Conservation (phyloP, 78 protist genomes). For the Bodo saltans region DNA sequence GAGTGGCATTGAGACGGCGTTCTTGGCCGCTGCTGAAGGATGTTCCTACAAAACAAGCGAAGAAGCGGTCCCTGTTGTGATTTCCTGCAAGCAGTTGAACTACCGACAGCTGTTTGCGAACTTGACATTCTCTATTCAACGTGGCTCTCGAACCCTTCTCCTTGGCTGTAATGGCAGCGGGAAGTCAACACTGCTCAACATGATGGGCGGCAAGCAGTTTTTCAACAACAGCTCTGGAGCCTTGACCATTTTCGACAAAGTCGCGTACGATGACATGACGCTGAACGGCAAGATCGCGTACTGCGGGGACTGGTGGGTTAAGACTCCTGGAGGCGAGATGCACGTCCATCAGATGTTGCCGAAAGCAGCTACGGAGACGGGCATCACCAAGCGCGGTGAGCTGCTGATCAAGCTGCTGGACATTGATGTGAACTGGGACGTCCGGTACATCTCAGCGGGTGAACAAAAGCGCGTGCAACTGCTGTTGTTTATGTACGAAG, state of each 20-base stretch:
- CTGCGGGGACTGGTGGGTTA: constrained; percentile 16
- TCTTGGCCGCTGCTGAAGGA: no score
- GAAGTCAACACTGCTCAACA: constrained; percentile 54
- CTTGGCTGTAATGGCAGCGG: constrained; percentile 72
- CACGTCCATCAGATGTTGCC: neutral
- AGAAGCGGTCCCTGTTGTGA: neutral
- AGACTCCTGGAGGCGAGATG: constrained; percentile 34
- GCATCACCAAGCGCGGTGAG: neutral
- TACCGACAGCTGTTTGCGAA: neutral
- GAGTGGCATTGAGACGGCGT: no score
- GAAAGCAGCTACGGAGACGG: neutral
- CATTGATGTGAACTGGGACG: constrained; percentile 29
- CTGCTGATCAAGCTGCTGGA: constrained; percentile 27
- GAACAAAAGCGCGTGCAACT: constrained; percentile 54
- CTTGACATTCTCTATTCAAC: neutral
- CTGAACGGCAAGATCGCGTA: neutral
- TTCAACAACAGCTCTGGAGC: neutral
- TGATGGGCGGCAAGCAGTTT: constrained; percentile 41
- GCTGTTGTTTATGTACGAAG: constrained; percentile 21
- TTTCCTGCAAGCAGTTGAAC: neutral
- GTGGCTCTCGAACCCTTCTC: constrained; percentile 46
- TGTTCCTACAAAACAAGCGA: neutral
- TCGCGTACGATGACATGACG: constrained; percentile 26
- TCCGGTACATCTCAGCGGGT: constrained; percentile 33
- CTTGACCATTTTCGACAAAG: neutral